Evolutionary conservation across 2,329 filamentous ascomycete genomes (phyloP).

Genomic region (Sporothrix sp.): DNA sequence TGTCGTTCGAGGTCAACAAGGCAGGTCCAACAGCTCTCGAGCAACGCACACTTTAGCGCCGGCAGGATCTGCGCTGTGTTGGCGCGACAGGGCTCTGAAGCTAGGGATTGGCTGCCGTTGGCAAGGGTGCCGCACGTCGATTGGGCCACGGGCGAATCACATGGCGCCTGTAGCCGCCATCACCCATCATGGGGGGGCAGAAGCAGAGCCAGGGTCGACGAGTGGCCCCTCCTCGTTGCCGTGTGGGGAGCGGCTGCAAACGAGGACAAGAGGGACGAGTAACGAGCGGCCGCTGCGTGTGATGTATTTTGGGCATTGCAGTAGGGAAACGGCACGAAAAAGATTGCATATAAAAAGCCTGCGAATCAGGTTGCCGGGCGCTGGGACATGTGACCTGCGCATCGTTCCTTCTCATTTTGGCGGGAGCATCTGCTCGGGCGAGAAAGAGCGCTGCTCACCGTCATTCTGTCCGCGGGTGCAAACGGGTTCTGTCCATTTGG

Average conservation of each 20-base stretch:
- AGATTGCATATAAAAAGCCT: not conserved
- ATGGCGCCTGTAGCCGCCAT: slow-evolving; percentile 18
- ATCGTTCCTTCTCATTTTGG: not conserved
- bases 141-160: slow-evolving; percentile 15
- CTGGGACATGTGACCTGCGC: slow-evolving; percentile 9
- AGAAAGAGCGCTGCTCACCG: not conserved
- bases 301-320: not conserved
- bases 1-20: no score
- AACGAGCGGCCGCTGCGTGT: not conserved
- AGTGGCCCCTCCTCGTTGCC: not conserved
- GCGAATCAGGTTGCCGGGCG: slow-evolving; percentile 7
- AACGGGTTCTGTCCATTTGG: not conserved
- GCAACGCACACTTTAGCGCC: slow-evolving; percentile 15
- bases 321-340: not conserved
- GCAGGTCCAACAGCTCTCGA: no score
- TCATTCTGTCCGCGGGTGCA: not conserved
- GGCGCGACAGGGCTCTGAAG: slow-evolving; percentile 14
- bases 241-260: not conserved
- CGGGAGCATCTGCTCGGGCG: not conserved
- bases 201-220: slow-evolving; percentile 3
- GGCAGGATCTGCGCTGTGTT: slow-evolving; percentile 17
- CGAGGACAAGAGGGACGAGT: not conserved
- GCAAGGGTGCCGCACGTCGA: slow-evolving; percentile 15
- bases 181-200: slow-evolving; percentile 5
- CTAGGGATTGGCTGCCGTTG: slow-evolving; percentile 18